These are phyloP conservation scores for Furculomyces boomerangus DNA, from an alignment of 371 early-diverging fungal species.

Conservation along the genomic window DNA sequence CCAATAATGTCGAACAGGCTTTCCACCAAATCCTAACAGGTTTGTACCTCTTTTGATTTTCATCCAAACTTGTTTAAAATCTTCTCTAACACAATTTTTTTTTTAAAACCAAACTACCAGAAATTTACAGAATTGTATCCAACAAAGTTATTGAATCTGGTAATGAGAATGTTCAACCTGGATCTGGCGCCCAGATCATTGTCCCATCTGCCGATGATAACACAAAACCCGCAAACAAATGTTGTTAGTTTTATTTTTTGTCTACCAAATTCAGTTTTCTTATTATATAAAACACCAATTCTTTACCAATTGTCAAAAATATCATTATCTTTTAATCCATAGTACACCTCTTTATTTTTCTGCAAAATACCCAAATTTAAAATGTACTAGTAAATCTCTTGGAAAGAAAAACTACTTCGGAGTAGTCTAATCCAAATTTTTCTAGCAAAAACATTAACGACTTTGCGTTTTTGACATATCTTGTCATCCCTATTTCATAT, in stretches of 20 bases:
- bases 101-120: constrained; percentile 25
- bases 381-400: no score
- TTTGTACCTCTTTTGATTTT: constrained; percentile 17
- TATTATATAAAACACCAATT: no score
- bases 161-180: constrained; percentile 46
- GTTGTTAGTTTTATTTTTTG: constrained; percentile 38
- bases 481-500: no score
- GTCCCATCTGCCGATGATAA: constrained; percentile 45
- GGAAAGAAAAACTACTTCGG: no score
- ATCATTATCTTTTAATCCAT: no score
- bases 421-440: no score
- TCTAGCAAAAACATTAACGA: no score
- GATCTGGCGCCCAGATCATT: constrained; percentile 55
- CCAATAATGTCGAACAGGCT: constrained; percentile 84
- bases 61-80: constrained; percentile 2
- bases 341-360: no score
- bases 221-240: constrained; percentile 43
- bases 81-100: constrained; percentile 6
- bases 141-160: constrained; percentile 73
- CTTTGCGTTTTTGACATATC: no score
- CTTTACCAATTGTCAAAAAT: no score
- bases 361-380: no score
- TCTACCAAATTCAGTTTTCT: no score
- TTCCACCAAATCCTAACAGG: constrained; percentile 86
- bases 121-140: constrained; percentile 81